Conservation (phyloP, 257 asterid species). For the Scutellaria galericulata region DNA sequence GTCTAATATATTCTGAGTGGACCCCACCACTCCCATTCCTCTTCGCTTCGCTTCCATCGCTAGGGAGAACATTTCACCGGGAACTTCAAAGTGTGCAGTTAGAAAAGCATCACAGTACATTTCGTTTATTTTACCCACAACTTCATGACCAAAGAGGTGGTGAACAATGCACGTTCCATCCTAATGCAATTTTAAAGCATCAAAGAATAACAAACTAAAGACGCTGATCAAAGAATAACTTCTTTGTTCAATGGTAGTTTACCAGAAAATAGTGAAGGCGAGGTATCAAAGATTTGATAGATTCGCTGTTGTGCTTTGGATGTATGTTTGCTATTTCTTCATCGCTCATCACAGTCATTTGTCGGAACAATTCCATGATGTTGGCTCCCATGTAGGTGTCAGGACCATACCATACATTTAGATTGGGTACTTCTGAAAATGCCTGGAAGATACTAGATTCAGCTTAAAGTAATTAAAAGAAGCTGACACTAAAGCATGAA, state of each 20-base stretch:
- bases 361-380: slow-evolving; percentile 81
- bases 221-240: slow-evolving; percentile 18
- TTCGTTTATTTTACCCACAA: slow-evolving; percentile 76
- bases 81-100: slow-evolving; percentile 98
- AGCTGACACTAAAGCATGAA: slow-evolving; percentile 16
- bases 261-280: slow-evolving; percentile 96
- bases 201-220: slow-evolving; percentile 7
- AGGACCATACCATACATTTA: slow-evolving; percentile 90
- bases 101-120: slow-evolving; percentile 91
- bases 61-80: slow-evolving; percentile 93
- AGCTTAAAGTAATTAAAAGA: slow-evolving; percentile 21
- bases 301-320: slow-evolving; percentile 65
- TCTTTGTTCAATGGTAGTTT: slow-evolving; percentile 19
- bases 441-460: slow-evolving; percentile 57
- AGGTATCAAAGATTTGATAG: slow-evolving; percentile 84
- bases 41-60: slow-evolving; percentile 95
- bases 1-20: slow-evolving; percentile 88
- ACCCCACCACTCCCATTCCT: slow-evolving; percentile 98
- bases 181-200: slow-evolving; percentile 39
- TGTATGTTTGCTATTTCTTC: slow-evolving; percentile 87
- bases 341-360: slow-evolving; percentile 86
- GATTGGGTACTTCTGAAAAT: slow-evolving; percentile 75
- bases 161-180: slow-evolving; percentile 97
- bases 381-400: slow-evolving; percentile 99
- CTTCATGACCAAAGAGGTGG: slow-evolving; percentile 95